A percentile compares a stretch with the other conserved stretches of the same genome.
phyloP scores from a whole-genome alignment of 495 filamentous ascomycete species.

The Talaromyces thailandensis region DNA sequence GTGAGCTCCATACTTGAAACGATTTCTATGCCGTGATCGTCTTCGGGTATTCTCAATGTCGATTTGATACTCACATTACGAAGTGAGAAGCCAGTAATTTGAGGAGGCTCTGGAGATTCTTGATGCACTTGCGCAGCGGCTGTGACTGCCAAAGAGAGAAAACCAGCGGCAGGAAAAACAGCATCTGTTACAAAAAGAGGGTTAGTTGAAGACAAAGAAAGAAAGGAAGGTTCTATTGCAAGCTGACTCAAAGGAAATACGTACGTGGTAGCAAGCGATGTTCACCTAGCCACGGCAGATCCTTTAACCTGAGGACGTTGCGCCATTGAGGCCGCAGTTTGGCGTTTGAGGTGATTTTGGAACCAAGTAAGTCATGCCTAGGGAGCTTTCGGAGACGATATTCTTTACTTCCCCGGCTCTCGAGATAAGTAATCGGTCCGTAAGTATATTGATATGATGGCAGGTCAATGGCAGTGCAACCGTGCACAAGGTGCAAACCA shows the following conservation, averaged over 20 bases:
- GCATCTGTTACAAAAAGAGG: no score
- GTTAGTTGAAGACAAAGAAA: no score
- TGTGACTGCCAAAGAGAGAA: constrained; percentile 17
- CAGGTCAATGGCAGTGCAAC: constrained; percentile 14
- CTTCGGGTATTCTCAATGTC: no score
- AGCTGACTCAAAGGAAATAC: no score
- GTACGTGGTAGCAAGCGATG: constrained; percentile 15
- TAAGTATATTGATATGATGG: constrained; percentile 35
- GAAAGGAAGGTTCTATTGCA: no score
- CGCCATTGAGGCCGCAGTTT: constrained; percentile 23
- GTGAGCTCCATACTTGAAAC: no score
- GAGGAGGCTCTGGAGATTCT: not conserved
- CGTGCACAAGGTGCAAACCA: not conserved
- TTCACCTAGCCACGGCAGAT: constrained; percentile 40
- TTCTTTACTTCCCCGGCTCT: no score
- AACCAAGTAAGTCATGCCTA: no score
- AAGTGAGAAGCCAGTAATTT: not conserved
- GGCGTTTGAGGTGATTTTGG: no score
- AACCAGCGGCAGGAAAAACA: constrained; percentile 16
- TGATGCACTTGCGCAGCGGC: constrained; percentile 4
- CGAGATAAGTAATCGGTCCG: not conserved
- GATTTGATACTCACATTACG: no score
- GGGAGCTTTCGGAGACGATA: no score
- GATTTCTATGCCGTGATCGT: no score
- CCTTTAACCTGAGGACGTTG: constrained; percentile 22